Base-by-base conservation (phyloP, 2,329 filamentous ascomycete genomes). In the Hansfordia pulvinata region DNA sequence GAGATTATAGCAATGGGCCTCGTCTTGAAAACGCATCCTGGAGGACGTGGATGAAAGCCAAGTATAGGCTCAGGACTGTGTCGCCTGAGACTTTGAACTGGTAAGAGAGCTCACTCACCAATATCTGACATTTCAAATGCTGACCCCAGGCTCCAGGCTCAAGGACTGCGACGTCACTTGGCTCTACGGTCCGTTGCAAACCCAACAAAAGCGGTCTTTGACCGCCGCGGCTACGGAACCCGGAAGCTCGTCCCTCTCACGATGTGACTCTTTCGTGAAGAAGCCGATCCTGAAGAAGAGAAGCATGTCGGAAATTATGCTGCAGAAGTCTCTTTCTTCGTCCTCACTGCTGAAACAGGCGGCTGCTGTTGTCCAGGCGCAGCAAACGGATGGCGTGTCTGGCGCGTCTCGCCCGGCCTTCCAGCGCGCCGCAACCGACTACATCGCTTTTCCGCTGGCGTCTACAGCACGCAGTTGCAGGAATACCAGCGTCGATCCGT, bases 111-210 rank as follows among this genome's bases (percentile, higher is more conserved):
- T 21, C 23, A 22, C 4, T 16, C n/a, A 28, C 14, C 26, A 10
- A 26, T 20, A 25, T 25, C 30, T 25, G 26, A n/a, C n/a, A n/a
- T n/a, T n/a, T n/a, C n/a, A n/a, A 13, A 32, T 36, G 33, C 44
- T 56, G 42, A 60, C 43, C 22, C 20, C 24, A 18, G 11, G 24
- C 17, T 24, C 9, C 42, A 93, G 85, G 86, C 64, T 94, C 33
- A 98, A 96, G 50, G 90, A 96, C 43, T 90, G 81, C 49, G 88
- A 98, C 52, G 85, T 94, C 17, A 94, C 88, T 23, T 98, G 88
- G 90, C 63, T 98, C 1, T 98, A 96, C 45, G 90, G 90, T 0
- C 90, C 90, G 9, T 55, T 94, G 25, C 88, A 93, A 49, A 78
- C 77, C 13, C 60, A 63, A 4, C 68, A 62, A 29, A 69, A 63